These are phyloP conservation scores for Xylaria sp. DNA, from an alignment of 2,329 filamentous ascomycete species.

Conservation along the genomic window DNA sequence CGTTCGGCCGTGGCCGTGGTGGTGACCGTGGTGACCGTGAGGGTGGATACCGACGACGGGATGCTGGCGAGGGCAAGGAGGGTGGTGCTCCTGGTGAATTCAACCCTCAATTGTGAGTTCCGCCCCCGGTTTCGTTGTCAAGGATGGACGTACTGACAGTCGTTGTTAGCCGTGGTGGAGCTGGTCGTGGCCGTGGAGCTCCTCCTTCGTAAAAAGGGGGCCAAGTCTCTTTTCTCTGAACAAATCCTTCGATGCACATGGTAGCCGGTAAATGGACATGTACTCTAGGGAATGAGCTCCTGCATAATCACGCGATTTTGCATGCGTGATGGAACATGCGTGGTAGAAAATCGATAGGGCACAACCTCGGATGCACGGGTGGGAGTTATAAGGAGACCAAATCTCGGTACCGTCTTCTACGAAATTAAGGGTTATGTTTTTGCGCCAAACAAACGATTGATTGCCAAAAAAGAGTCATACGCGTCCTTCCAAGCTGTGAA, in stretches of 20 bases:
- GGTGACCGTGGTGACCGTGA: conserved; percentile 77
- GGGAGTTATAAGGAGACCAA: conserved; percentile 52
- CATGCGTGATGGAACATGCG: conserved; percentile 57
- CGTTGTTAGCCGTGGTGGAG: conserved; percentile 77
- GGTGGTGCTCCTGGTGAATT: conserved; percentile 92
- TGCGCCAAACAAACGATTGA: conserved; percentile 45
- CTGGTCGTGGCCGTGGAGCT: conserved; percentile 88
- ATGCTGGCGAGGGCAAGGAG: conserved; percentile 88
- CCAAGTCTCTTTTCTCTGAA: conserved; percentile 54
- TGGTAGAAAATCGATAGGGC: conserved; percentile 58
- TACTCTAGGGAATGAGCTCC: conserved; percentile 54
- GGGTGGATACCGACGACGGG: conserved; percentile 92
- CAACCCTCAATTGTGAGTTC: conserved; percentile 84
- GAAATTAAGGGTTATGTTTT: conserved; percentile 52
- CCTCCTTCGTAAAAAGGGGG: conserved; percentile 70
- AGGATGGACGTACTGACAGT: conserved; percentile 32
- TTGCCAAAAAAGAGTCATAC: conserved; percentile 35
- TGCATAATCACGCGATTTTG: conserved; percentile 58
- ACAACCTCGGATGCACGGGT: conserved; percentile 56
- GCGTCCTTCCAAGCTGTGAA: conserved; percentile 31
- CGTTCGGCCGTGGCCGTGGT: conserved; percentile 81
- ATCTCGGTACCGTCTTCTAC: conserved; percentile 51
- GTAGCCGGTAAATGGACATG: conserved; percentile 47
- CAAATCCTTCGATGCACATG: conserved; percentile 49
- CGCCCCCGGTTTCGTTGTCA: conserved; percentile 14